Conservation (phyloP, 306 rosid species). For the Argentina anserina region DNA sequence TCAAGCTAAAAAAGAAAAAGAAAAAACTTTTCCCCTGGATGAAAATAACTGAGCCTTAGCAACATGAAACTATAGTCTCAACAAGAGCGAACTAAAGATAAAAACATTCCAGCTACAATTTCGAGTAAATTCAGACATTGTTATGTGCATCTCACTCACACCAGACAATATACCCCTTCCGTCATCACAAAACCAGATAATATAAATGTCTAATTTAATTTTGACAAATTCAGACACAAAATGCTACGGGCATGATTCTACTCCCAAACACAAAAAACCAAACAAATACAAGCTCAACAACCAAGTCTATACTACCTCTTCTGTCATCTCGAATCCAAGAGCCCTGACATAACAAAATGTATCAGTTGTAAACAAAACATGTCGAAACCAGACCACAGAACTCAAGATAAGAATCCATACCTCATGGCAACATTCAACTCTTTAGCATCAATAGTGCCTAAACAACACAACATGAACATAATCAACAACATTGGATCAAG, state of each 20-base stretch:
- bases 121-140: neutral
- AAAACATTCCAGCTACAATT: neutral
- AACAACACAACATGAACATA: slow-evolving; percentile 20
- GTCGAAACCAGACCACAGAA: neutral
- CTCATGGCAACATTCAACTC: slow-evolving; percentile 98
- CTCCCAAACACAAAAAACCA: slow-evolving; percentile 1
- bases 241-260: neutral
- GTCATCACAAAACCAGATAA: neutral
- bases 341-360: slow-evolving; percentile 64
- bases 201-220: neutral
- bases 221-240: neutral
- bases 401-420: slow-evolving; percentile 30
- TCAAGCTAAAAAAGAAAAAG: neutral
- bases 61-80: neutral
- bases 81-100: neutral
- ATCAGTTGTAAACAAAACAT: neutral
- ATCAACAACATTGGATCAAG: neutral
- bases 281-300: neutral
- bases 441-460: slow-evolving; percentile 91
- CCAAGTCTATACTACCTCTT: slow-evolving; percentile 48
- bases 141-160: neutral
- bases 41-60: neutral
- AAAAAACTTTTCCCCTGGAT: neutral
- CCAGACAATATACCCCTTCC: neutral
- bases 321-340: slow-evolving; percentile 98